Evolutionary conservation across 192 early-diverging fungal species (phyloP).

Genomic region (Podila horticola): DNA sequence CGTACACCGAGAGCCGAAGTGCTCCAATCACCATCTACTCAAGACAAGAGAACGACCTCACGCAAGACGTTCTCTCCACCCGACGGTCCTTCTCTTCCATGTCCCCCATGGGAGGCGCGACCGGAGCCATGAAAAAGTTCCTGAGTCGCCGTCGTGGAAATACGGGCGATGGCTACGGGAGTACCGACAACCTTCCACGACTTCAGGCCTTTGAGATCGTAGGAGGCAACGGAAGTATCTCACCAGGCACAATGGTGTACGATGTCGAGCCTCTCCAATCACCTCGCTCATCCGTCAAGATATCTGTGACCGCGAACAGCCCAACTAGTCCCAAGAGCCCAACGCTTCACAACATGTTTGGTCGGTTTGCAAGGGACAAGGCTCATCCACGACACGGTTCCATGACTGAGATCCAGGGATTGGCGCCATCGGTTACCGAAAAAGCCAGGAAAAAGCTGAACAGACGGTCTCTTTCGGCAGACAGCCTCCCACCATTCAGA

Average conservation of each 20-base stretch:
- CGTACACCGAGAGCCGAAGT: neutral
- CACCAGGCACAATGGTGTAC: neutral
- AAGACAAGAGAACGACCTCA: neutral
- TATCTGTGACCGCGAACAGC: neutral
- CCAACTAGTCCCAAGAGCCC: neutral
- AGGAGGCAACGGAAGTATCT: neutral
- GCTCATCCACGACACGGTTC: neutral
- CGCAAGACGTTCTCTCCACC: neutral
- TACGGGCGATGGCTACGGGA: neutral
- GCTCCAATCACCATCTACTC: neutral
- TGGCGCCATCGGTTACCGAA: neutral
- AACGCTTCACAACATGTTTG: neutral
- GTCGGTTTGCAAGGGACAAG: neutral
- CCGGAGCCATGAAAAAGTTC: neutral
- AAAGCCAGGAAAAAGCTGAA: too few species aligned
- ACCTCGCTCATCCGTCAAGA: neutral
- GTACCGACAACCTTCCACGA: neutral
- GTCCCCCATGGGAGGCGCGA: neutral
- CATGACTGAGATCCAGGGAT: neutral
- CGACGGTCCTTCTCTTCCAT: neutral
- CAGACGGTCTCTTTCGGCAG: too few species aligned
- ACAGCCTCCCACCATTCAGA: too few species aligned
- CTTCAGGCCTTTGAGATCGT: constrained; percentile 1
- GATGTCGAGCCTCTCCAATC: neutral
- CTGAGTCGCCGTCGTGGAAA: neutral